These are phyloP conservation scores for Emmonsiellopsis sp. DNA, from an alignment of 2,329 filamentous ascomycete species.

Conservation along the genomic window DNA sequence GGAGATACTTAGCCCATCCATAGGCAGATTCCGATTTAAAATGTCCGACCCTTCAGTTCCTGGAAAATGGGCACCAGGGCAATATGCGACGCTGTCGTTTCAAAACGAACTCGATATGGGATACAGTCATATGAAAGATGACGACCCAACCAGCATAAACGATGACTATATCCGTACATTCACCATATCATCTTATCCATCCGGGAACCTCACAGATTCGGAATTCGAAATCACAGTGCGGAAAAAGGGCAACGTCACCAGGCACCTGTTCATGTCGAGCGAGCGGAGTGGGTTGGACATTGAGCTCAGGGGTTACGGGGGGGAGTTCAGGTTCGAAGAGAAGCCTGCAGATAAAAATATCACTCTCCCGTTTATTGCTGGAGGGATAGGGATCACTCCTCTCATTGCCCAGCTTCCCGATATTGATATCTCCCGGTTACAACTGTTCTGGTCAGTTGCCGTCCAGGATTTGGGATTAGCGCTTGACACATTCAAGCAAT, in stretches of 20 bases:
- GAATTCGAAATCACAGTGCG: conserved; percentile 66
- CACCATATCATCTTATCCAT: conserved; percentile 59
- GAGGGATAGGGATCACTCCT: conserved; percentile 76
- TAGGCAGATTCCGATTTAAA: conserved; percentile 57
- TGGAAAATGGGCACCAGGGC: conserved; percentile 56
- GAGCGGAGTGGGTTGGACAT: conserved; percentile 49
- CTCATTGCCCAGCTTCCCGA: conserved; percentile 59
- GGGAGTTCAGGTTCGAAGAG: conserved; percentile 45
- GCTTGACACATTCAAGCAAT: conserved; percentile 46
- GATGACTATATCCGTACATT: conserved; percentile 80
- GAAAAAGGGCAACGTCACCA: conserved; percentile 60
- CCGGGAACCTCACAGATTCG: conserved; percentile 24
- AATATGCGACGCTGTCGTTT: conserved; percentile 72
- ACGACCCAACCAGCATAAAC: conserved; percentile 70
- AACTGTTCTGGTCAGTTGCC: conserved; percentile 60
- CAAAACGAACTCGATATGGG: conserved; percentile 58
- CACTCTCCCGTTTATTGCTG: conserved; percentile 58
- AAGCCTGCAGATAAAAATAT: conserved; percentile 11
- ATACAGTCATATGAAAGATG: conserved; percentile 75
- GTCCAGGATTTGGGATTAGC: conserved; percentile 55
- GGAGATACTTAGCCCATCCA: conserved; percentile 53
- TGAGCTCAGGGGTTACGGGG: conserved; percentile 64
- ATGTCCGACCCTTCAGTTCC: conserved; percentile 29
- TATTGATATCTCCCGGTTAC: conserved; percentile 41
- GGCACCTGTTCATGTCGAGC: conserved; percentile 53